Percentiles rank a stretch among this genome's conserved stretches.
phyloP scores from a whole-genome alignment of 2,329 filamentous ascomycete species.

The Biscogniauxia mediterranea region DNA sequence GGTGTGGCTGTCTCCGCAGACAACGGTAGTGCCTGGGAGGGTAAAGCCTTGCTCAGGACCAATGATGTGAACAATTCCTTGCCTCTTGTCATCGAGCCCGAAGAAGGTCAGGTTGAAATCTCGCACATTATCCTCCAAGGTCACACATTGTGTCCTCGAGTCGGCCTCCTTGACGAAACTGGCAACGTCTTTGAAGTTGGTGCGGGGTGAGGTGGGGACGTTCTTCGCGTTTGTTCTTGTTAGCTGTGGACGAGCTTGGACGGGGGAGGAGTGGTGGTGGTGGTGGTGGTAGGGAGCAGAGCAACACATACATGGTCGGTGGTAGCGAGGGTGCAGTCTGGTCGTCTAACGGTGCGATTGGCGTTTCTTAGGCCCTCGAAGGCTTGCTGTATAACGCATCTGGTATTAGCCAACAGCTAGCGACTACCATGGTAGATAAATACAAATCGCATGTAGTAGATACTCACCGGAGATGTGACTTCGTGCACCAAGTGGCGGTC shows the following conservation, averaged over 20 bases:
- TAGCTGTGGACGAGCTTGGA: constrained; percentile 15
- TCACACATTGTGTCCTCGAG: constrained; percentile 89
- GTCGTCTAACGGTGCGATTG: constrained; percentile 80
- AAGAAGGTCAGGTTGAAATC: constrained; percentile 97
- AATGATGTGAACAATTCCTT: constrained; percentile 98
- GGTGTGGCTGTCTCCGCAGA: constrained; percentile 97
- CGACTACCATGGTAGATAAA: not conserved
- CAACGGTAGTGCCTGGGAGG: constrained; percentile 91
- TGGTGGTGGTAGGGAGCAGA: not conserved
- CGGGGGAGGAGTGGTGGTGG: constrained; percentile 14
- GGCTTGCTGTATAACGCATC: constrained; percentile 65
- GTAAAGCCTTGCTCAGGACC: constrained; percentile 99
- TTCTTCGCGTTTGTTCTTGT: constrained; percentile 57
- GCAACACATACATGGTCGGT: constrained; percentile 80
- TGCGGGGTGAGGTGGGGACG: constrained; percentile 86
- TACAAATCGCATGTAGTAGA: not conserved
- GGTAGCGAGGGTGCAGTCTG: constrained; percentile 94
- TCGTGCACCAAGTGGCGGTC: constrained; percentile 97
- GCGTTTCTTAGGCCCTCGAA: constrained; percentile 95
- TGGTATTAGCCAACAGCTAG: constrained; percentile 14
- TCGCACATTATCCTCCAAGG: constrained; percentile 95
- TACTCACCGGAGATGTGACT: constrained; percentile 83
- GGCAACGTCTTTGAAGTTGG: constrained; percentile 89
- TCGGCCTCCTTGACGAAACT: constrained; percentile 95
- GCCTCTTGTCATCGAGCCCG: constrained; percentile 90